A percentile compares a stretch with the other conserved stretches of the same genome.
phyloP scores from a whole-genome alignment of 2,329 filamentous ascomycete genomes.

The Sarocladium brachiariae region DNA sequence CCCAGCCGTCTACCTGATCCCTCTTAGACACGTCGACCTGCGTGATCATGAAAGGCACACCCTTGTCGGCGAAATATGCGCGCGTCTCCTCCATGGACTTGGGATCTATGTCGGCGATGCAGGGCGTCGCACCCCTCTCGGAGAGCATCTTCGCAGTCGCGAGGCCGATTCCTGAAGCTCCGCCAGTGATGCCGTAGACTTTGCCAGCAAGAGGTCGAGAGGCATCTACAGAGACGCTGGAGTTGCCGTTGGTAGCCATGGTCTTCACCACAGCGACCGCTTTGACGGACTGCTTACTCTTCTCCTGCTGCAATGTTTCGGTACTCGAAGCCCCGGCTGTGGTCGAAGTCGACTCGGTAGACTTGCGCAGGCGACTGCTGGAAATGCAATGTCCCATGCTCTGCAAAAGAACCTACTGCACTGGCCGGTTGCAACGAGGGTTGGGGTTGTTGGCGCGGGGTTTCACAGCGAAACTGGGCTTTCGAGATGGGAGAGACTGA shows the following conservation, averaged over 20 bases:
- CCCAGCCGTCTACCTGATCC: conserved; percentile 43
- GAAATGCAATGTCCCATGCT: conserved; percentile 2
- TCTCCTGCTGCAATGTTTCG: background rate
- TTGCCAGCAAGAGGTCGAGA: conserved; percentile 14
- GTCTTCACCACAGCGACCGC: background rate
- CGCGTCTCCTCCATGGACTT: conserved; percentile 24
- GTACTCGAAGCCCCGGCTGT: no score
- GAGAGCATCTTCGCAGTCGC: conserved; percentile 32
- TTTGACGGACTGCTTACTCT: background rate
- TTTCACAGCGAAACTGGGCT: no score
- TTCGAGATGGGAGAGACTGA: no score
- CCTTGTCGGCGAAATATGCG: conserved; percentile 21
- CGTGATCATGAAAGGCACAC: conserved; percentile 23
- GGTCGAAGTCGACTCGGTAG: background rate
- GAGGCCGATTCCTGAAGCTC: conserved; percentile 32
- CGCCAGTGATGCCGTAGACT: conserved; percentile 26
- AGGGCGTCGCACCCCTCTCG: conserved; percentile 27
- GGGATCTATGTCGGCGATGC: conserved; percentile 29
- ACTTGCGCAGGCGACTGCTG: background rate
- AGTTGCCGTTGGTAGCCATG: conserved; percentile 1
- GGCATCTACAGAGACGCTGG: no score
- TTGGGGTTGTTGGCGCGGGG: background rate
- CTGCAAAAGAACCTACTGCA: no score
- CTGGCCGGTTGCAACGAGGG: no score
- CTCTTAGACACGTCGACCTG: conserved; percentile 40